These are phyloP conservation scores for Henckelia pumila DNA, from an alignment of 257 asterid species.

Conservation along the genomic window DNA sequence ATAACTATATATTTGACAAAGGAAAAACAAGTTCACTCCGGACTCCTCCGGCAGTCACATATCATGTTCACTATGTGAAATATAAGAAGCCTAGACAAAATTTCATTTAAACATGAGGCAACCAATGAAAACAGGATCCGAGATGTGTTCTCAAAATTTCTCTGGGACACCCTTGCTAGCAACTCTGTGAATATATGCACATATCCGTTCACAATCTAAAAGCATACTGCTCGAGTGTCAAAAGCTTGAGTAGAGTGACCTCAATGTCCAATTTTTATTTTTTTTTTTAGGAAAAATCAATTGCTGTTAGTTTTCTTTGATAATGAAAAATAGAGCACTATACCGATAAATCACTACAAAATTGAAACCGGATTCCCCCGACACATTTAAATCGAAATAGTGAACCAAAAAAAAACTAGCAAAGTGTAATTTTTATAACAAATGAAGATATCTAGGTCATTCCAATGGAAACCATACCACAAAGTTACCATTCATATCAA, in stretches of 20 bases:
- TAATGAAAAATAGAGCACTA: neutral
- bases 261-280: neutral
- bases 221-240: neutral
- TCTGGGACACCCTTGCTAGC: neutral
- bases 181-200: neutral
- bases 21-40: neutral
- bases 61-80: neutral
- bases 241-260: neutral
- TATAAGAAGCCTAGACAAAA: neutral
- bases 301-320: neutral
- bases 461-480: neutral
- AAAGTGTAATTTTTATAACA: neutral
- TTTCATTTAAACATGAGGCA: neutral
- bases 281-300: too few relatives aligned
- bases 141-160: slow-evolving; percentile 7
- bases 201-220: neutral
- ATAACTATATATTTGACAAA: neutral
- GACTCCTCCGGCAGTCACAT: too few relatives aligned
- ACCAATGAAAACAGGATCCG: neutral
- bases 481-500: neutral
- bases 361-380: neutral
- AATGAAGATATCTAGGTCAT: neutral
- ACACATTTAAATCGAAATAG: neutral
- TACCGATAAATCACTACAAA: neutral
- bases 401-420: neutral